Evolutionary conservation across 441 rosid genomes (phyloP).

Genomic region (Populus trichocarpa): DNA sequence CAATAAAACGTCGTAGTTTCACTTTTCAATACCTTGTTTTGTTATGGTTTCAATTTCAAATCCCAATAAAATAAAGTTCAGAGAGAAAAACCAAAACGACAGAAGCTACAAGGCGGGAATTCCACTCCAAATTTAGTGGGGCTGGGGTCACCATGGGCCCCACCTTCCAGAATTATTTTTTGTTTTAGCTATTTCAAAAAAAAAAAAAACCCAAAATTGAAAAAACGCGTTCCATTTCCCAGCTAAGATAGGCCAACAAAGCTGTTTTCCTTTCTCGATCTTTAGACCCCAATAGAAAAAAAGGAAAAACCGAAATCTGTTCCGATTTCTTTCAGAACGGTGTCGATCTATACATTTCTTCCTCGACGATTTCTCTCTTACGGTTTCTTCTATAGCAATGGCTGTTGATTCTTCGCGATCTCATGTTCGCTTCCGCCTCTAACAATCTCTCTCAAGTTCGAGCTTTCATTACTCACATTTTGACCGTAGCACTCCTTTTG

Average conservation of each 20-base stretch:
- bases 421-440: not conserved
- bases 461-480: conserved; percentile 12
- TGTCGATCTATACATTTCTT: not conserved
- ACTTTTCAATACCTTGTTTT: not conserved
- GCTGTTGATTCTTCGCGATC: conserved; percentile 9
- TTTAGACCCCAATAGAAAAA: not conserved
- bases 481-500: conserved; percentile 8
- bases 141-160: conserved; percentile 19
- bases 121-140: conserved; percentile 29
- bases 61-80: not conserved
- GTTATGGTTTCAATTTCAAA: conserved; percentile 6
- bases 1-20: not conserved
- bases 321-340: not conserved
- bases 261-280: not conserved
- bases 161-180: not conserved
- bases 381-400: not conserved
- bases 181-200: not conserved
- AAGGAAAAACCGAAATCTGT: not conserved
- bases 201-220: not conserved
- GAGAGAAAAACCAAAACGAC: conserved; percentile 6
- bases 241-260: not conserved
- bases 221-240: not conserved
- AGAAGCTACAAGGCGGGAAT: conserved; percentile 48
- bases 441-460: conserved; percentile 18
- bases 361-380: not conserved